Conservation (phyloP, 2,329 filamentous ascomycete genomes). For the Hymenoscyphus linearis region DNA sequence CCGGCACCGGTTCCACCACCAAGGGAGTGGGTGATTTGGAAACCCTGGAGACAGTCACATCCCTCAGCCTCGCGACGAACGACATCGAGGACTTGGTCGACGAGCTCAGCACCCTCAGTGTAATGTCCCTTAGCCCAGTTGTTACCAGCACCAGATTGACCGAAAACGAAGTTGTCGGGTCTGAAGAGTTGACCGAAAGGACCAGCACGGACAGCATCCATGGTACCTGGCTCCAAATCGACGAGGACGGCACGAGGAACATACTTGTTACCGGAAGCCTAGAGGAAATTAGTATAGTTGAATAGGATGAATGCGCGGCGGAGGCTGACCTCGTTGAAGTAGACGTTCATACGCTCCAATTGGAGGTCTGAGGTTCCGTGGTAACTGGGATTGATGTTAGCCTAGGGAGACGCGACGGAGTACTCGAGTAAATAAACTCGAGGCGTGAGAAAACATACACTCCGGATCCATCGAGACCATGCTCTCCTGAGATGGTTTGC, state of each 20-base stretch:
- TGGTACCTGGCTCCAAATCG: conserved; percentile 98
- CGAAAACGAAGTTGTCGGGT: conserved; percentile 99
- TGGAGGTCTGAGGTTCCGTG: conserved; percentile 98
- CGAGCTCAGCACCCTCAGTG: conserved; percentile 98
- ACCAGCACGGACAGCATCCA: conserved; percentile 97
- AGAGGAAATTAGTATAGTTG: conserved; percentile 28
- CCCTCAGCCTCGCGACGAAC: conserved; percentile 98
- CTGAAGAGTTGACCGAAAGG: conserved; percentile 99
- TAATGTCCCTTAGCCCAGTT: conserved; percentile 99
- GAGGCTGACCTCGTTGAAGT: conserved; percentile 79
- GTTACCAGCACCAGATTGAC: conserved; percentile 99
- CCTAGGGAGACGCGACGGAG: conserved; percentile 13
- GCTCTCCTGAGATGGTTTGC: conserved; percentile 83
- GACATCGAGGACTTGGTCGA: conserved; percentile 96
- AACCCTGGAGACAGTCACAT: conserved; percentile 99
- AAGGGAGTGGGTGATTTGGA: conserved; percentile 99
- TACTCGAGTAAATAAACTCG: not conserved
- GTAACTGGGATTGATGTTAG: conserved; percentile 55
- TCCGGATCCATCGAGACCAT: conserved; percentile 95
- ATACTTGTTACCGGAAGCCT: conserved; percentile 98
- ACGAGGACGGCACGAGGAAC: conserved; percentile 98
- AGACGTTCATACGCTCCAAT: conserved; percentile 99
- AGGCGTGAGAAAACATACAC: conserved; percentile 58
- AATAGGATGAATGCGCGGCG: not conserved
- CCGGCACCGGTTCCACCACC: conserved; percentile 99